Percentiles rank a stretch among this genome's conserved stretches.
phyloP scores from a whole-genome alignment of 345 rosid genomes.

The Citrus mangshanensis region DNA sequence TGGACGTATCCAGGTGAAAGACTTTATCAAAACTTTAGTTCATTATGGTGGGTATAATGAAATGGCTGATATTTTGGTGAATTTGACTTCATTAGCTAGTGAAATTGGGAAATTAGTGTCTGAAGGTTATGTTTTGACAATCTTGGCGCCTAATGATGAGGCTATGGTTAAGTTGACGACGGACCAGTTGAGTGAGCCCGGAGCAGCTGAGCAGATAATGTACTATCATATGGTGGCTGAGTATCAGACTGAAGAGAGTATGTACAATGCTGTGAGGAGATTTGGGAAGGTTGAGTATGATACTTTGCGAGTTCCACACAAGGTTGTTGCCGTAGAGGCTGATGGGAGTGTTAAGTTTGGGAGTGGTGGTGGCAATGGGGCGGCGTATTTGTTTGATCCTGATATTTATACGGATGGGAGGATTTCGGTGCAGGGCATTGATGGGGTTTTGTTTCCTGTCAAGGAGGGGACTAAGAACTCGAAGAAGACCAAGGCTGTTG shows the following conservation, averaged over 20 bases:
- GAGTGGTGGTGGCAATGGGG: constrained; percentile 31
- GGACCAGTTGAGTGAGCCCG: constrained; percentile 54
- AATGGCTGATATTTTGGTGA: constrained; percentile 54
- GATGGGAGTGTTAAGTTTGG: constrained; percentile 60
- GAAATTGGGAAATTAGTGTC: constrained; percentile 54
- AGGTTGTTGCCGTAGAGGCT: constrained; percentile 48
- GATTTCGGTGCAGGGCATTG: constrained; percentile 51
- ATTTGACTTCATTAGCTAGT: constrained; percentile 36
- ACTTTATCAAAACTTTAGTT: constrained; percentile 47
- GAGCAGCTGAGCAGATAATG: constrained; percentile 56
- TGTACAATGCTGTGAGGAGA: constrained; percentile 54
- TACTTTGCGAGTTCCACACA: constrained; percentile 48
- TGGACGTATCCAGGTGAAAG: constrained; percentile 53
- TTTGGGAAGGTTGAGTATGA: constrained; percentile 47
- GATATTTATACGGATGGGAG: constrained; percentile 56
- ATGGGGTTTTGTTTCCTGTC: constrained; percentile 44
- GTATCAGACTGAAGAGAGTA: constrained; percentile 62
- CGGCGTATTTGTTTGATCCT: constrained; percentile 50
- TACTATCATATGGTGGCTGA: constrained; percentile 52
- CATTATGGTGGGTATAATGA: constrained; percentile 58
- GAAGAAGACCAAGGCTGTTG: constrained; percentile 7
- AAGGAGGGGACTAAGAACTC: constrained; percentile 20
- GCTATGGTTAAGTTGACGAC: constrained; percentile 56
- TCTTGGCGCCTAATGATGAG: constrained; percentile 57
- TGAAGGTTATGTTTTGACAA: constrained; percentile 54